Conservation (phyloP, 169 alveolate species). For the Cystoisospora suis region DNA sequence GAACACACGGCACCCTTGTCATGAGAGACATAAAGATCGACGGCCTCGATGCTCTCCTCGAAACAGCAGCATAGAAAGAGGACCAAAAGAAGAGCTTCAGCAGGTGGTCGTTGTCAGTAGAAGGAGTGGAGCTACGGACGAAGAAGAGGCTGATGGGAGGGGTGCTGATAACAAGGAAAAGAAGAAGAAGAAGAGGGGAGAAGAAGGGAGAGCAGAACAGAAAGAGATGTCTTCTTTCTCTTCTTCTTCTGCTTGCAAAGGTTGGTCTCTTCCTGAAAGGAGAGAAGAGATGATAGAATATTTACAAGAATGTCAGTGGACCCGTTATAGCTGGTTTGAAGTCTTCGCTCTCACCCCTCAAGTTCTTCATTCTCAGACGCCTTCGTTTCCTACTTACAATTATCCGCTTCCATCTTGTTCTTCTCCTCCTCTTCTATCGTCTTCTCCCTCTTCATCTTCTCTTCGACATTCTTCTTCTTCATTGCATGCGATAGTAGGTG, state of each 20-base stretch:
- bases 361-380: neutral
- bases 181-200: neutral
- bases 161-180: neutral
- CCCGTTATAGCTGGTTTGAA: neutral
- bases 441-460: neutral
- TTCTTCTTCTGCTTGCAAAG: neutral
- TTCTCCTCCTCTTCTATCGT: neutral
- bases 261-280: neutral
- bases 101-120: neutral
- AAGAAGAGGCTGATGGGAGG: neutral
- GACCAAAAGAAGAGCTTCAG: neutral
- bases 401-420: neutral
- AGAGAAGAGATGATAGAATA: neutral
- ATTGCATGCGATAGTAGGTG: too few relatives aligned
- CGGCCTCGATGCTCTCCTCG: too few relatives aligned
- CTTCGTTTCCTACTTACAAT: neutral
- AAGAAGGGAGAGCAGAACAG: neutral
- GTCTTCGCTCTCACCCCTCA: slow-evolving; percentile 9
- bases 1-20: too few relatives aligned
- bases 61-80: neutral
- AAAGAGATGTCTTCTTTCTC: too few relatives aligned
- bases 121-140: neutral
- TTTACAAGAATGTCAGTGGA: neutral
- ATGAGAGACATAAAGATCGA: too few relatives aligned
- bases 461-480: neutral